These are phyloP conservation scores for Fusarium siculi DNA, from an alignment of 2,329 filamentous ascomycete species.

Conservation along the genomic window DNA sequence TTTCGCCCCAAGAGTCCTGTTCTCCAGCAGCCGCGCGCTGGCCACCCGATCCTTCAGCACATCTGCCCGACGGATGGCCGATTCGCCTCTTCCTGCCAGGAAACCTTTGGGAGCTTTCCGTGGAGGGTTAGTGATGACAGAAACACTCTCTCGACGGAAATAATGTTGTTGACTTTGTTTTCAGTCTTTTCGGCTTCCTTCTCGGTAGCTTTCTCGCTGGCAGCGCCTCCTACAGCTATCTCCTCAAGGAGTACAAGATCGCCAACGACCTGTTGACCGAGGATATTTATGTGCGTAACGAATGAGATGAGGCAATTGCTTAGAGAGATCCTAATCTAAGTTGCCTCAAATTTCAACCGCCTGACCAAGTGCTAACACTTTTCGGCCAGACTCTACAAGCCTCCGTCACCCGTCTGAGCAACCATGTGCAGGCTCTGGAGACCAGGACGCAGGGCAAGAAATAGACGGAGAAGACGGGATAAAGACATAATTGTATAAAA, in stretches of 20 bases:
- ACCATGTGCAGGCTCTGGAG: constrained; percentile 84
- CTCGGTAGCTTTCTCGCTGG: constrained; percentile 84
- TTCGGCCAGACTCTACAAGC: constrained; percentile 79
- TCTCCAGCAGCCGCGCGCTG: constrained; percentile 53
- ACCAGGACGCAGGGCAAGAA: constrained; percentile 80
- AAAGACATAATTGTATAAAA: constrained; percentile 36
- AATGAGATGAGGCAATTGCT: constrained; percentile 10
- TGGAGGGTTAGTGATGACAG: constrained; percentile 61
- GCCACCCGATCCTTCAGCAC: constrained; percentile 60
- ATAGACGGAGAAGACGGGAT: constrained; percentile 59
- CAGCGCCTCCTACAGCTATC: constrained; percentile 87
- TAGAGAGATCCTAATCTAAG: background rate
- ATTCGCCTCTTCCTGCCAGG: constrained; percentile 62
- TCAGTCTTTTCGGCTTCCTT: constrained; percentile 90
- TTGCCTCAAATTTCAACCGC: background rate
- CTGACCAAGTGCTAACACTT: constrained; percentile 1
- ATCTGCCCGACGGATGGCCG: constrained; percentile 58
- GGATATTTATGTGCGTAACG: constrained; percentile 87
- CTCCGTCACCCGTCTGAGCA: constrained; percentile 86
- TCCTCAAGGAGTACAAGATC: constrained; percentile 91
- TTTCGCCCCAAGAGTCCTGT: constrained; percentile 56
- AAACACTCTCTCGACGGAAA: background rate
- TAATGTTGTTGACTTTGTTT: constrained; percentile 19
- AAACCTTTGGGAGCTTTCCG: constrained; percentile 71
- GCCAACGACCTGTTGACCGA: constrained; percentile 93